Evolutionary conservation across 495 filamentous ascomycete genomes (phyloP).

Genomic region (Cenococcum geophilum): DNA sequence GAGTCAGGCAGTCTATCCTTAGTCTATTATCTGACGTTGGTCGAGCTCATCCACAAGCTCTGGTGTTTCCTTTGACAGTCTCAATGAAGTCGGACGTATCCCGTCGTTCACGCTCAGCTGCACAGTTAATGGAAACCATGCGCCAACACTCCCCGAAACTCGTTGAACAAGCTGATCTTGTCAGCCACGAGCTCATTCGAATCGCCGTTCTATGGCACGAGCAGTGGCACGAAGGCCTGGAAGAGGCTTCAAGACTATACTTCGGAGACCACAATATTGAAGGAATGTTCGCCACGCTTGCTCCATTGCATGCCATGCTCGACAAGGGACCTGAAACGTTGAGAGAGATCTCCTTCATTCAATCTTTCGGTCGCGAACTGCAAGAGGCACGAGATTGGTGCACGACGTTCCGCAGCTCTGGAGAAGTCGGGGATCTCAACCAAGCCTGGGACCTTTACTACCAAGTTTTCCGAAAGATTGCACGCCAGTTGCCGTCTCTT

Average conservation of each 20-base stretch:
- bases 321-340: constrained; percentile 87
- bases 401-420: constrained; percentile 75
- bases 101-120: constrained; percentile 75
- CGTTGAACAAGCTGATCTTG: constrained; percentile 89
- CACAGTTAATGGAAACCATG: constrained; percentile 95
- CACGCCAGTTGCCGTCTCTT: constrained; percentile 84
- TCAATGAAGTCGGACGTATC: constrained; percentile 89
- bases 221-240: constrained; percentile 96
- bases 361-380: constrained; percentile 91
- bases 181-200: constrained; percentile 90
- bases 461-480: constrained; percentile 91
- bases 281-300: constrained; percentile 89
- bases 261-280: constrained; percentile 96
- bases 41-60: constrained; percentile 87
- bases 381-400: constrained; percentile 94
- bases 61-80: constrained; percentile 98
- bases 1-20: constrained; percentile 83
- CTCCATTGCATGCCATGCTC: constrained; percentile 84
- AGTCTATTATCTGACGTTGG: constrained; percentile 86
- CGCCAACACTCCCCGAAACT: constrained; percentile 87
- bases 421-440: constrained; percentile 89
- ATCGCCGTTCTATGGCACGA: constrained; percentile 98
- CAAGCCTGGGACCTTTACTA: constrained; percentile 99
- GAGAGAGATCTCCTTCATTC: constrained; percentile 93
- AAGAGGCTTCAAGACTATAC: constrained; percentile 82